phyloP scores from a whole-genome alignment of 805 yeast genomes.

The Danielozyma ontarioensis region DNA sequence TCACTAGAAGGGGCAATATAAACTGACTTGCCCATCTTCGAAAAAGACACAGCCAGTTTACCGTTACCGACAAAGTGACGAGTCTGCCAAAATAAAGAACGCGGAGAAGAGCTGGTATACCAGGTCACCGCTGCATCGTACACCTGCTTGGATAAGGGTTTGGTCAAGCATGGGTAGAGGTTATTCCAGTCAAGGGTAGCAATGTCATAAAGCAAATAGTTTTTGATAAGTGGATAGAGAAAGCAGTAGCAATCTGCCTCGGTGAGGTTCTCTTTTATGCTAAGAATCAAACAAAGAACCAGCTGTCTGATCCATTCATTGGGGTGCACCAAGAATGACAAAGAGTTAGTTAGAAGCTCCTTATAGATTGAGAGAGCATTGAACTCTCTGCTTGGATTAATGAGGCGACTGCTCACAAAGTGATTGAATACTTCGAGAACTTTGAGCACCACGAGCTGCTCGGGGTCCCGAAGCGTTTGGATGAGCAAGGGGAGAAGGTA shows the following conservation, averaged over 20 bases:
- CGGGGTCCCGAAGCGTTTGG: constrained; percentile 80
- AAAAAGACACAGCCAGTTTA: constrained; percentile 18
- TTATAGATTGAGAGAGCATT: constrained; percentile 34
- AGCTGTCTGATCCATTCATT: constrained; percentile 80
- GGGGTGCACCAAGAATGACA: constrained; percentile 73
- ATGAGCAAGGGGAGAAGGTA: constrained; percentile 79
- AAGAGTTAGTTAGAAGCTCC: constrained; percentile 34
- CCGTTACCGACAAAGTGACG: constrained; percentile 12
- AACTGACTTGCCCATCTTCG: constrained; percentile 34
- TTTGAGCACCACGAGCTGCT: constrained; percentile 71
- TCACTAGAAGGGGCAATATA: constrained; percentile 18
- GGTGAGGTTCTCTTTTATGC: constrained; percentile 57
- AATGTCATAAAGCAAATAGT: constrained; percentile 74
- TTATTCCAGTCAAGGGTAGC: constrained; percentile 61
- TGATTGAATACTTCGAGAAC: constrained; percentile 46
- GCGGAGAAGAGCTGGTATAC: constrained; percentile 56
- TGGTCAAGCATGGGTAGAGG: constrained; percentile 60
- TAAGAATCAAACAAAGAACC: constrained; percentile 53
- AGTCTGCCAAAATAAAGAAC: constrained; percentile 78
- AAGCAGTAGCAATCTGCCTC: constrained; percentile 81
- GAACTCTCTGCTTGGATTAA: constrained; percentile 31
- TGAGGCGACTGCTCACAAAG: constrained; percentile 26
- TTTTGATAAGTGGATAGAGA: constrained; percentile 73
- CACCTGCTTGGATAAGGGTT: constrained; percentile 61
- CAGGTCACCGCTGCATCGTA: constrained; percentile 63